Evolutionary conservation across 371 early-diverging fungal genomes (phyloP).

Genomic region (Mortierella sp.): DNA sequence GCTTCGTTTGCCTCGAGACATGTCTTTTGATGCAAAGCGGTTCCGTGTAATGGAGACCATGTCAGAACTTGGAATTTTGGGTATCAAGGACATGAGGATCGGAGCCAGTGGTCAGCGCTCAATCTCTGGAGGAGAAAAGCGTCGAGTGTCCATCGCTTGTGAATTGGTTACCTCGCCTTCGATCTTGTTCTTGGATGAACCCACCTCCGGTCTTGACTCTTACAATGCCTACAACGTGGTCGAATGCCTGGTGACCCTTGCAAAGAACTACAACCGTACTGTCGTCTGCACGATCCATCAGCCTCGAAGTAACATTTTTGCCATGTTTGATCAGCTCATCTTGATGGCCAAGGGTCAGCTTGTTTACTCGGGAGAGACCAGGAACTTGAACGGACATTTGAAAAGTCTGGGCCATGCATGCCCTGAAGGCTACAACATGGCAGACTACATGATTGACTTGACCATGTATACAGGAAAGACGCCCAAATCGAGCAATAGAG

Average conservation of each 20-base stretch:
- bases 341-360: constrained; percentile 86
- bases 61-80: constrained; percentile 71
- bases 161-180: constrained; percentile 87
- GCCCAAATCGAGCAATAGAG: constrained; percentile 9
- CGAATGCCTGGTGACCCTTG: constrained; percentile 82
- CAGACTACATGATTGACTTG: constrained; percentile 88
- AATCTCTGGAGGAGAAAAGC: constrained; percentile 95
- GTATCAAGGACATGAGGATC: constrained; percentile 72
- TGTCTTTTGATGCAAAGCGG: constrained; percentile 62
- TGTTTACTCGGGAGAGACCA: constrained; percentile 82
- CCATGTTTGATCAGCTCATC: constrained; percentile 88
- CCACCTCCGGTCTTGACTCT: constrained; percentile 92
- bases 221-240: constrained; percentile 95
- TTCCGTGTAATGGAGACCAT: constrained; percentile 75
- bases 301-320: constrained; percentile 92
- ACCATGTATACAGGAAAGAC: constrained; percentile 66
- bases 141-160: constrained; percentile 92
- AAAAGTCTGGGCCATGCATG: constrained; percentile 80
- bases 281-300: constrained; percentile 96
- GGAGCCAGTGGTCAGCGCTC: constrained; percentile 78
- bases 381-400: constrained; percentile 65
- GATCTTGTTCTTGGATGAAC: constrained; percentile 89
- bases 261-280: constrained; percentile 84
- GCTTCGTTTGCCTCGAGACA: constrained; percentile 77
- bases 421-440: constrained; percentile 92